Evolutionary conservation across 2,329 filamentous ascomycete genomes (phyloP), one percentile per base, ranked within the genome.

Genomic region (Niveomyces coronatus): DNA sequence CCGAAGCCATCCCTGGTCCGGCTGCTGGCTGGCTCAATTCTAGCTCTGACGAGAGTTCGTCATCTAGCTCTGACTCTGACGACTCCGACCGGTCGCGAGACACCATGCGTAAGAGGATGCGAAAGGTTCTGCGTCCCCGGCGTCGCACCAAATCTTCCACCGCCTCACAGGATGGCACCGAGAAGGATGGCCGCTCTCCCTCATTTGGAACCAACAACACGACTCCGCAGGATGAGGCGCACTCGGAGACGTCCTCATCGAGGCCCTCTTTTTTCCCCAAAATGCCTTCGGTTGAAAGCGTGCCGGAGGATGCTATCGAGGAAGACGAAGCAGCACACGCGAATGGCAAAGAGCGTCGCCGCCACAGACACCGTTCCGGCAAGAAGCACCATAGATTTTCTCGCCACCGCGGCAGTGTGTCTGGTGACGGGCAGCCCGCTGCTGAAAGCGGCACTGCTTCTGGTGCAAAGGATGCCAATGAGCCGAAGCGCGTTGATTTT

Each of bases 1-100:
- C 91, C 51, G 88, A 94, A 56, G 80, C 85, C 0, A 82, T 85
- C 31, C 88, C 88, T 16, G 88, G 88, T 46, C 80, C 91, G 1
- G 72, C 88, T 10, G 82, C 83, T 14, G 82, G 83, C 22, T 85
- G 89, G 61, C 72, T 94, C 52, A 83, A 91, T 46, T 77, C 80
- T 3, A 71, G 66, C 47, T 72, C 68, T 2, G 68, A 74, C 20
- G 62, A 63, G 36, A 67, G 63, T 40, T 70, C 71, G 10, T 77
- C 72, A 0, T 79, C 74, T 1, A 77, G 76, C 5, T 77, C 76
- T 11, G 83, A 88, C 47, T 84, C 81, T 0, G 82, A 84, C 43
- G 70, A 70, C 35, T 64, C 61, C 0, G 75, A 77, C 44, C 63
- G 58, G 17, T 74, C 70, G 7, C 57, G 62, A 9, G 65, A 68